Base-by-base conservation (phyloP, 345 rosid genomes). In the Salix koriyanagi region DNA sequence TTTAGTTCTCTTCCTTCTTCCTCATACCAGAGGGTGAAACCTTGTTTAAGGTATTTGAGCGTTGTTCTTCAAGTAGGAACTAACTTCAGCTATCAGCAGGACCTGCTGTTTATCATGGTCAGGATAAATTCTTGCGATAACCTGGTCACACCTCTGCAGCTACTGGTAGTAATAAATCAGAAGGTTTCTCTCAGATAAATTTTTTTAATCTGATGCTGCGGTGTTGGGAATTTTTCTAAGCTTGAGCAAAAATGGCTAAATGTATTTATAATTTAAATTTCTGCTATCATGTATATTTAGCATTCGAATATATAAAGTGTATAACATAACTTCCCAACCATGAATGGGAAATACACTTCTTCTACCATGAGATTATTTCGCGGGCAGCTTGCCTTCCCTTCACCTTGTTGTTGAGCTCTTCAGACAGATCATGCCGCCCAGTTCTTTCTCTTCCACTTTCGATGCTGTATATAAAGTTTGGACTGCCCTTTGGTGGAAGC, bases 41-140 rank as follows among this genome's bases (percentile, higher is more conserved):
- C 25, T 54, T 54, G n/a, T 21, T 52, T 18, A 52, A 50, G 60
- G 60, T 19, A 52, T 96, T 77, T 96, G 99, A 30, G 80, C 80
- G 82, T 88, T 91, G 84, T 88, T 89, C 89, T 88, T 88, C 99
- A 97, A 96, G 71, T 90, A 94, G 16, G 87, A 87, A 80, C 92
- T 85, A 78, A 96, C 88, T 88, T 96, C 98, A 77, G 89, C 86
- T 76, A 96, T 86, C 69, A 96, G 86, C 87, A 88, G 76, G 66
- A 84, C 85, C 79, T 96, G 99, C 79, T 96, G 99, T 73, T 88
- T 94, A 77, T 96, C 98, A 21, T 76, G 86, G 80, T 96, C 96
- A 52, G 92, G 88, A 72, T 92, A 96, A 21, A 94, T 68, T 71
- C 86, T 90, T 54, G 91, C 84, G 73, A 96, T 87, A 34, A 96